Evolutionary conservation across 2,329 filamentous ascomycete species (phyloP).

Genomic region (Massarina eburnea): DNA sequence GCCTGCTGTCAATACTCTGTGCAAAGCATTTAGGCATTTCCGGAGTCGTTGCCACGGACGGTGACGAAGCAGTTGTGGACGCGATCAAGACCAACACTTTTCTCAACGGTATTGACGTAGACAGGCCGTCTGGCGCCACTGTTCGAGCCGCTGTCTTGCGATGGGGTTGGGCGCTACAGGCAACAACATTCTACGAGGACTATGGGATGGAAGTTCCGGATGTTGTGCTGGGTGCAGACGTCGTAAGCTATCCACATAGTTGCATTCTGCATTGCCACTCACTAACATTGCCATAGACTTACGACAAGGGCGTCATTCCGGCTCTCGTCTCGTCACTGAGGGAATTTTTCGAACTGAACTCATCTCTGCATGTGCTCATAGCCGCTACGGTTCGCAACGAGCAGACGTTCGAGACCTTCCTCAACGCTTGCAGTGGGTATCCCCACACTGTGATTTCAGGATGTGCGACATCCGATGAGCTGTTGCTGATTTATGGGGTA

Average conservation of each 20-base stretch:
- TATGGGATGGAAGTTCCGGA: conserved; percentile 55
- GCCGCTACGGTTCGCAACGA: conserved; percentile 71
- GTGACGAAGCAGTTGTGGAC: conserved; percentile 71
- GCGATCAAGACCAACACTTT: conserved; percentile 68
- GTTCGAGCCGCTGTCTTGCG: conserved; percentile 59
- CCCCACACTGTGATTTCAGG: conserved; percentile 28
- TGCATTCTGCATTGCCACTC: conserved; percentile 1
- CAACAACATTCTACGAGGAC: conserved; percentile 60
- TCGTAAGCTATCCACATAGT: conserved; percentile 49
- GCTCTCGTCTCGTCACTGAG: conserved; percentile 65
- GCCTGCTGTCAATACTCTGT: conserved; percentile 73
- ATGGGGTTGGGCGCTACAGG: conserved; percentile 65
- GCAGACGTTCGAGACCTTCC: conserved; percentile 67
- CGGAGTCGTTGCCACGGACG: conserved; percentile 70
- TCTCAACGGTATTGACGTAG: conserved; percentile 64
- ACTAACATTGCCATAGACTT: conserved; percentile 55
- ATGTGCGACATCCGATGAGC: conserved; percentile 24
- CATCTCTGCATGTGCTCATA: conserved; percentile 62
- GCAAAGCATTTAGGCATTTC: conserved; percentile 64
- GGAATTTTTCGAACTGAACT: conserved; percentile 61
- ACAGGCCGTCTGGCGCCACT: conserved; percentile 20
- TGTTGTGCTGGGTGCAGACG: conserved; percentile 72
- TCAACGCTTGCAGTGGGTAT: conserved; percentile 58
- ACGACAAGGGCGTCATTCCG: conserved; percentile 66
- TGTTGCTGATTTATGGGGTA: conserved; percentile 43